Percentiles rank a stretch among this genome's conserved stretches.
These are phyloP conservation scores for Candida golubevii DNA, from an alignment of 805 yeast species.

Conservation along the genomic window DNA sequence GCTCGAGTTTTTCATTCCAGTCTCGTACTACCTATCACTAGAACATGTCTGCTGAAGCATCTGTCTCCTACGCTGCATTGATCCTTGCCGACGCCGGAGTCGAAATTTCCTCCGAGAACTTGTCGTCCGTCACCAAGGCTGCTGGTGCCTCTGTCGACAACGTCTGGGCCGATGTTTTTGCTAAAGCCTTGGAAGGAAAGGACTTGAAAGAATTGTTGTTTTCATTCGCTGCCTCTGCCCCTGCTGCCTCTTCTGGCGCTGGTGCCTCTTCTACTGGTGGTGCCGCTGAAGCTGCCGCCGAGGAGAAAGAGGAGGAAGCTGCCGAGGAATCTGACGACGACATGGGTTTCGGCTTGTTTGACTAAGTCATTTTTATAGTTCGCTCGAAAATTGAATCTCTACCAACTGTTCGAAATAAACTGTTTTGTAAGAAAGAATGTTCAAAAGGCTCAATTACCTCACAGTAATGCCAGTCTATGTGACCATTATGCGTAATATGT, in stretches of 20 bases:
- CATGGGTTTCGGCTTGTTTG: conserved; percentile 33
- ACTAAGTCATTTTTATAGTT: conserved; percentile 17
- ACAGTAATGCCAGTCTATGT: too few species aligned
- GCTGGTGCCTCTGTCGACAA: conserved; percentile 78
- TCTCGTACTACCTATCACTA: neutral
- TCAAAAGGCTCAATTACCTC: too few species aligned
- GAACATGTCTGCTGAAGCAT: conserved; percentile 83
- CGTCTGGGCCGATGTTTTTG: conserved; percentile 84
- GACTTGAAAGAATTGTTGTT: conserved; percentile 73
- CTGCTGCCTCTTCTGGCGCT: conserved; percentile 27
- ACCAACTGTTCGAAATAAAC: too few species aligned
- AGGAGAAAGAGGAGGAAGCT: conserved; percentile 24
- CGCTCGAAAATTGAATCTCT: too few species aligned
- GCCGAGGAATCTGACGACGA: conserved; percentile 25
- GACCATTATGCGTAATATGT: too few species aligned
- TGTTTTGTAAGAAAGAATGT: too few species aligned
- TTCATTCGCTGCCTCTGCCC: conserved; percentile 35
- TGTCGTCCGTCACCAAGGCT: conserved; percentile 69
- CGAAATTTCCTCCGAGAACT: conserved; percentile 86
- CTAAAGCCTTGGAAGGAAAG: conserved; percentile 84
- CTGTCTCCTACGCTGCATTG: conserved; percentile 97
- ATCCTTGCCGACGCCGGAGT: conserved; percentile 96
- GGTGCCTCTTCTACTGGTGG: conserved; percentile 28
- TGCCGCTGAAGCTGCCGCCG: conserved; percentile 24
- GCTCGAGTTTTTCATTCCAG: neutral